Base-by-base conservation (phyloP, 345 rosid genomes). In the Aquilaria yunnanensis region DNA sequence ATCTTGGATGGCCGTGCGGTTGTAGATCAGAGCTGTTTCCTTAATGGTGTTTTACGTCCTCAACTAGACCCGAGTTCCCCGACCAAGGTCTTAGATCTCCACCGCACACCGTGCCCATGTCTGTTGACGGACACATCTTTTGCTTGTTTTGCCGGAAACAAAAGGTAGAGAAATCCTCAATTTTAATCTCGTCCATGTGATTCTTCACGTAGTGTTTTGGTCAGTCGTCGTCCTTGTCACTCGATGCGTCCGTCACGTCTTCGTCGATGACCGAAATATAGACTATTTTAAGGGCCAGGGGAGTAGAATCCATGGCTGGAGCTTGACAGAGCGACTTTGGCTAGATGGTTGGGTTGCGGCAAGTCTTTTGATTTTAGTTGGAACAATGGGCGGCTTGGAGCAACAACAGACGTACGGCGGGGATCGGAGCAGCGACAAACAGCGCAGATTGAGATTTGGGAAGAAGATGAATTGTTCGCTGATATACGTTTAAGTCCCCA, bases 31-130 rank as follows among this genome's bases (percentile, higher is more conserved):
- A 2, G 97, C 97, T 8, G 97, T 94, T 64, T 87, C 91, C 70
- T 83, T 85, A 12, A 94, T 92, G 2, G 96, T 89, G 32, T 70
- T 71, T 14, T 61, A 87, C 10, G 94, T 87, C 1, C 94, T 91
- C 2, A 89, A 30, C 96, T 94, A 89, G 5, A 77, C 30, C 47
- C 96, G 67, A 4, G 65, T 62, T 32, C 81, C 68, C 12, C 66
- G 70, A 0, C 57, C 29, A 2, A 91, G 91, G 66, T 89, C 87
- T n/a, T 94, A 76, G 69, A 89, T 89, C 85, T 89, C 96, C 10
- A 94, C 89, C 1, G 91, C 89, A 79, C 78, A 89, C 67, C 77
- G 80, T 0, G 94, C 96, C 94, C 94, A 89, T 2, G 85, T 87
- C 48, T 94, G 57, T 50, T 58, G 83, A 33, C 96, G 68, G 12